Evolutionary conservation across 2,329 filamentous ascomycete genomes (phyloP).

Genomic region (Fusarium torreyae): DNA sequence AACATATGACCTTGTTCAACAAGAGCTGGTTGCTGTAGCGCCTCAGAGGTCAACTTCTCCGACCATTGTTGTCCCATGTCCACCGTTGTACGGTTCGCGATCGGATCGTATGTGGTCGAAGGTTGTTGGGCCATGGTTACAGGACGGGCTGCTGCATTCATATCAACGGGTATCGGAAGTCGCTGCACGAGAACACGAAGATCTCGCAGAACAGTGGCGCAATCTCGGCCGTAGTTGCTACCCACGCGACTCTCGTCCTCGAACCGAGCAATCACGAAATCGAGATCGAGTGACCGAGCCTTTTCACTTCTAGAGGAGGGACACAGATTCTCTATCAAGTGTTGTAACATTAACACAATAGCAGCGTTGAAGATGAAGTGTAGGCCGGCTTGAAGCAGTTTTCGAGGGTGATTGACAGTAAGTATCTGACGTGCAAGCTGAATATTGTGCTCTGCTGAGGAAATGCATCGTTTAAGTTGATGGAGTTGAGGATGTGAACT

Average conservation of each 20-base stretch:
- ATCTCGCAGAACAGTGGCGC: slow-evolving; percentile 57
- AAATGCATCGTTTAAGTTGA: slow-evolving; percentile 58
- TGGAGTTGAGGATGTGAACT: slow-evolving; percentile 45
- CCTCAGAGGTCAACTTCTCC: slow-evolving; percentile 38
- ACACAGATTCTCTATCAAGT: slow-evolving; percentile 57
- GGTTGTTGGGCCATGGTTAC: slow-evolving; percentile 21
- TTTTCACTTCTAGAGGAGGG: slow-evolving; percentile 46
- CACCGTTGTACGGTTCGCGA: slow-evolving; percentile 34
- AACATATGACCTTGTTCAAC: slow-evolving; percentile 53
- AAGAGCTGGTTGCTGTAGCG: slow-evolving; percentile 47
- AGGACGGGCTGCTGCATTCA: slow-evolving; percentile 9
- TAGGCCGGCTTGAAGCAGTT: slow-evolving; percentile 61
- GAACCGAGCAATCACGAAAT: slow-evolving; percentile 61
- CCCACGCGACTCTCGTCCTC: slow-evolving; percentile 57
- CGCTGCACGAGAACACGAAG: slow-evolving; percentile 56
- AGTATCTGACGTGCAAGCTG: slow-evolving; percentile 60
- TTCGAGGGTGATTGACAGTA: slow-evolving; percentile 55
- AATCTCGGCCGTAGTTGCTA: slow-evolving; percentile 58
- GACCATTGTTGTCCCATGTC: slow-evolving; percentile 46
- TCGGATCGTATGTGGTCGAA: slow-evolving; percentile 38
- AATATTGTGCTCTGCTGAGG: slow-evolving; percentile 63
- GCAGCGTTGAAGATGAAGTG: slow-evolving; percentile 68
- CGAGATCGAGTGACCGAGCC: slow-evolving; percentile 52
- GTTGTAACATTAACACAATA: slow-evolving; percentile 63
- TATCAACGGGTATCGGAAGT: slow-evolving; percentile 49